Conservation (phyloP, 2,329 filamentous ascomycete genomes). For the Didymella sp. region DNA sequence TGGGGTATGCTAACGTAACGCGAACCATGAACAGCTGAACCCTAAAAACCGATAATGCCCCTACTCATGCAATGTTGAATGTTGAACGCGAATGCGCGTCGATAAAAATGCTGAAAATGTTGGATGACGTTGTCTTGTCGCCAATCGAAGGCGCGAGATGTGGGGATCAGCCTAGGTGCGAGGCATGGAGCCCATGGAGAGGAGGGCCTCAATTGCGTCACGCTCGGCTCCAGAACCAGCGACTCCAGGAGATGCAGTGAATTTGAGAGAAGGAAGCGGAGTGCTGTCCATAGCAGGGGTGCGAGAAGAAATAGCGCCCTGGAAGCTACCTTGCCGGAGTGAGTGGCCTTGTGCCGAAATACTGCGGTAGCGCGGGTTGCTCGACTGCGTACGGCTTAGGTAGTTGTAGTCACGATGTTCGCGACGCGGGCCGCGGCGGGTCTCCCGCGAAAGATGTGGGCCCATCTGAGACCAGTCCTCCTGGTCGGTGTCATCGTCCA, state of each 20-base stretch:
- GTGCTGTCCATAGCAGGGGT: slow-evolving; percentile 38
- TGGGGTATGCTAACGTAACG: slow-evolving; percentile 32
- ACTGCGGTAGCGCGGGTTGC: slow-evolving; percentile 38
- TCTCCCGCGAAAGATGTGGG: slow-evolving; percentile 61
- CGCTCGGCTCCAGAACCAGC: slow-evolving; percentile 64
- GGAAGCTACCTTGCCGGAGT: slow-evolving; percentile 33
- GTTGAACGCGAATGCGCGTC: background rate
- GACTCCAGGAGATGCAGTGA: slow-evolving; percentile 38
- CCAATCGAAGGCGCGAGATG: background rate
- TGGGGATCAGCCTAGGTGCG: slow-evolving; percentile 35
- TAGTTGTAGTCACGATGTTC: slow-evolving; percentile 51
- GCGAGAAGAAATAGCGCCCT: slow-evolving; percentile 3
- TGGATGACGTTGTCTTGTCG: background rate
- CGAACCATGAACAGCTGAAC: slow-evolving; percentile 22
- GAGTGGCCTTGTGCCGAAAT: slow-evolving; percentile 38
- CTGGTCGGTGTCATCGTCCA: slow-evolving; percentile 85
- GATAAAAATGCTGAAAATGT: slow-evolving; percentile 3
- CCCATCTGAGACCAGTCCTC: slow-evolving; percentile 95
- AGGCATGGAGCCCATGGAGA: slow-evolving; percentile 74
- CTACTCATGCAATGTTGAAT: slow-evolving; percentile 18
- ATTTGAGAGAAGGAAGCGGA: slow-evolving; percentile 15
- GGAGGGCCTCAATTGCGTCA: slow-evolving; percentile 80
- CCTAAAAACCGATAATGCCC: slow-evolving; percentile 4
- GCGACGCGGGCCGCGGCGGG: slow-evolving; percentile 41
- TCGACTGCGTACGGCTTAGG: slow-evolving; percentile 46